Evolutionary conservation across 768 basidiomycete species (phyloP).

Genomic region (Agaricus blazei): DNA sequence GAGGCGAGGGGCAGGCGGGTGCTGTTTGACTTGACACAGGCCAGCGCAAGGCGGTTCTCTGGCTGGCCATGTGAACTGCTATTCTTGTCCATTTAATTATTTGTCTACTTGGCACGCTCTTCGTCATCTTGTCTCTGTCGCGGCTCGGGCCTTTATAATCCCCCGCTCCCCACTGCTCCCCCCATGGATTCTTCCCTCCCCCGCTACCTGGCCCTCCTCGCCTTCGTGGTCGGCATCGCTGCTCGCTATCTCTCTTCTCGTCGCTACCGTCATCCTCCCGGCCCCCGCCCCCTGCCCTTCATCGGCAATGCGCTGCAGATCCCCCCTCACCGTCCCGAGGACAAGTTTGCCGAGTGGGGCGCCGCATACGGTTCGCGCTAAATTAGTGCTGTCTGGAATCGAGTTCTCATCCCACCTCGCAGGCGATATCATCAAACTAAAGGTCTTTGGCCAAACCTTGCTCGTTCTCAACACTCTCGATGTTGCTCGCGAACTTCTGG

Average conservation of each 20-base stretch:
- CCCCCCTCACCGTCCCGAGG: conserved; percentile 30
- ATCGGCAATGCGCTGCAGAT: conserved; percentile 47
- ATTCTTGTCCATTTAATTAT: conserved; percentile 5
- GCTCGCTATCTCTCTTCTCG: conserved; percentile 20
- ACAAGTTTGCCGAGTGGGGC: conserved; percentile 37
- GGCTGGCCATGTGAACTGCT: conserved; percentile 4
- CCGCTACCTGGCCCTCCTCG: conserved; percentile 15
- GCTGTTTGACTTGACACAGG: conserved; percentile 29
- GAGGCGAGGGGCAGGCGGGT: conserved; percentile 17
- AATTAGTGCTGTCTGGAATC: not conserved
- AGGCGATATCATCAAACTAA: conserved; percentile 40
- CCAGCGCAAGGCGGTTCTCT: conserved; percentile 18
- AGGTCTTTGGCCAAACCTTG: conserved; percentile 40
- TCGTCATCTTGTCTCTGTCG: conserved; percentile 16
- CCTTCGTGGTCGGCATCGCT: conserved; percentile 15
- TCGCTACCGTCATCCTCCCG: conserved; percentile 35
- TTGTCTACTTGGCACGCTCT: conserved; percentile 8
- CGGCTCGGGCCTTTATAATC: conserved; percentile 17
- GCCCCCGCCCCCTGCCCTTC: conserved; percentile 39
- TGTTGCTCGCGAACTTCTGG: conserved; percentile 43
- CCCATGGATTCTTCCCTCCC: conserved; percentile 13
- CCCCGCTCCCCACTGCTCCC: conserved; percentile 8
- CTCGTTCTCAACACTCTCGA: conserved; percentile 45
- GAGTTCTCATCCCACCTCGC: not conserved
- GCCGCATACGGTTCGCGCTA: conserved; percentile 35